A percentile compares a stretch with the other conserved stretches of the same genome.
phyloP scores from a whole-genome alignment of 2,329 filamentous ascomycete genomes.

The Daldinia sp. region DNA sequence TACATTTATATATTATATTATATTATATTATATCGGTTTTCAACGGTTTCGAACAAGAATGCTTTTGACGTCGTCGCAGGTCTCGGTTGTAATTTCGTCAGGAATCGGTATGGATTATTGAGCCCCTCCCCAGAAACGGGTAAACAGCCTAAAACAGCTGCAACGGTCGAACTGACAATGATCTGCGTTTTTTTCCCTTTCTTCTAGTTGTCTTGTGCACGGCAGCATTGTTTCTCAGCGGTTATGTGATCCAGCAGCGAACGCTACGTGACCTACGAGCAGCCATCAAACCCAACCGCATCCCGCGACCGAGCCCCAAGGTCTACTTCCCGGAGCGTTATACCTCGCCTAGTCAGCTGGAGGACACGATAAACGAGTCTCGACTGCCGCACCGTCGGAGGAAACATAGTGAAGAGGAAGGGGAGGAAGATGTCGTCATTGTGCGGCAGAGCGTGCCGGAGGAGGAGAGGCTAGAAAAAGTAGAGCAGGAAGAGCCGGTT shows the following conservation, averaged over 20 bases:
- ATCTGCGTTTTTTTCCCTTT: neutral
- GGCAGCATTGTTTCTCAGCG: slow-evolving; percentile 82
- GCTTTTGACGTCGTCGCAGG: slow-evolving; percentile 74
- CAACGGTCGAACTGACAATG: slow-evolving; percentile 2
- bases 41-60: slow-evolving; percentile 48
- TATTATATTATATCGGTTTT: slow-evolving; percentile 12
- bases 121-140: slow-evolving; percentile 14
- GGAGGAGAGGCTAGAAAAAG: slow-evolving; percentile 18
- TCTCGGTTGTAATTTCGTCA: slow-evolving; percentile 72
- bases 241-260: slow-evolving; percentile 87
- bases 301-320: slow-evolving; percentile 57
- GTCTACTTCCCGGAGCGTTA: slow-evolving; percentile 62
- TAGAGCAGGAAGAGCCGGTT: slow-evolving; percentile 25
- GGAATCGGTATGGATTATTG: slow-evolving; percentile 64
- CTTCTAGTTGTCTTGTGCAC: slow-evolving; percentile 77
- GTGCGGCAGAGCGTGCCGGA: slow-evolving; percentile 48
- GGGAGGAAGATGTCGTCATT: slow-evolving; percentile 47
- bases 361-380: slow-evolving; percentile 56
- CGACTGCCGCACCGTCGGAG: slow-evolving; percentile 26
- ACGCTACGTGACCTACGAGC: slow-evolving; percentile 80
- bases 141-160: neutral
- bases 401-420: neutral
- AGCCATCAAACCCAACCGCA: slow-evolving; percentile 65
- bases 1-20: neutral
- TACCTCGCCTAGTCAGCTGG: slow-evolving; percentile 54